These are phyloP conservation scores for Dalbergia cultrata DNA, from an alignment of 306 rosid genomes.

Conservation along the genomic window DNA sequence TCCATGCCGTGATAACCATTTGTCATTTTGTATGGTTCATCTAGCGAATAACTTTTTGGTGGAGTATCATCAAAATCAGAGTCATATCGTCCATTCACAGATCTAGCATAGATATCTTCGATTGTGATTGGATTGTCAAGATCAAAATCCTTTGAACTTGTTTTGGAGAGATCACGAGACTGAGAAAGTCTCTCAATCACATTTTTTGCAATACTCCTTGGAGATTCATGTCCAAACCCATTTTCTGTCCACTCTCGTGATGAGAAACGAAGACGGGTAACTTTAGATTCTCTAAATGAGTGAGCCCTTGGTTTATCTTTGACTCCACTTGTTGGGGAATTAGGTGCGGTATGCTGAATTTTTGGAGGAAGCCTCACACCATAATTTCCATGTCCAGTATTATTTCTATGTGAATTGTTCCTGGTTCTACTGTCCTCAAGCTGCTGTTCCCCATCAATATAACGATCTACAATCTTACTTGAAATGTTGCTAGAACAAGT, in stretches of 20 bases:
- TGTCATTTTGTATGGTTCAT: conserved; percentile 58
- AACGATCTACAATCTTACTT: conserved; percentile 77
- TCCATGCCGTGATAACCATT: conserved; percentile 58
- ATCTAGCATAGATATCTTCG: conserved; percentile 75
- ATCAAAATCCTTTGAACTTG: conserved; percentile 56
- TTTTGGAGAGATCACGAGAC: conserved; percentile 58
- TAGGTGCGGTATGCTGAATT: conserved; percentile 69
- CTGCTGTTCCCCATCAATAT: conserved; percentile 91
- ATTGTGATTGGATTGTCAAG: conserved; percentile 75
- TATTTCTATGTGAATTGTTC: conserved; percentile 57
- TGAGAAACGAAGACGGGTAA: conserved; percentile 53
- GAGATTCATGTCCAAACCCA: conserved; percentile 80
- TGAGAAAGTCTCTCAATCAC: conserved; percentile 90
- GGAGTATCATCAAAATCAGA: conserved; percentile 60
- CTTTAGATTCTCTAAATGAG: conserved; percentile 80
- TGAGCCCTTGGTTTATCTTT: conserved; percentile 66
- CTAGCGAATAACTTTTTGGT: conserved; percentile 53
- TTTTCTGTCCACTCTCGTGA: conserved; percentile 76
- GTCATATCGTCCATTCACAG: conserved; percentile 58
- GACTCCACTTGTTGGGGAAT: conserved; percentile 67
- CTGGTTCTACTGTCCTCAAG: conserved; percentile 59
- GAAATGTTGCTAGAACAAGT: conserved; percentile 76
- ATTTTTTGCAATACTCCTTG: conserved; percentile 84
- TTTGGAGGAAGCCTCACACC: conserved; percentile 80
- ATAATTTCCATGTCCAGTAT: conserved; percentile 57